Base-by-base conservation (phyloP, 345 rosid genomes). In the Clarkia xantiana region DNA sequence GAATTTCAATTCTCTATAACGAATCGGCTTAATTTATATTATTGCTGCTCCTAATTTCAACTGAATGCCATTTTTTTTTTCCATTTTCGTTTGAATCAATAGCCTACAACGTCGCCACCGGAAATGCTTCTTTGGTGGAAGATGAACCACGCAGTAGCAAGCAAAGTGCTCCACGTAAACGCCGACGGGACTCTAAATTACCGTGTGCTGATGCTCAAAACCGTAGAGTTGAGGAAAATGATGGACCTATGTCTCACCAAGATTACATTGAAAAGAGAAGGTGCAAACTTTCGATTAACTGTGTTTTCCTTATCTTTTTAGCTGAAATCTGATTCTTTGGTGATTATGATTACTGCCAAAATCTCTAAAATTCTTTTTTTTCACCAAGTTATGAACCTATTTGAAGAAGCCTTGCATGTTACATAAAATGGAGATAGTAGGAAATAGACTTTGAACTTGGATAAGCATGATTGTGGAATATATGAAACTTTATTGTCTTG, bases 81-180 rank as follows among this genome's bases (percentile, higher is more conserved):
- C 38, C 45, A 15, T 34, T 18, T 41, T 40, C 10, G 6, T 14
- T 39, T 45, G 59, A 34, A 34, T 22, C 52, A 7, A 14, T 61
- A 79, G 86, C 81, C 15, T 82, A 82, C 57, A 75, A 82, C 58
- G 9, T 67, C 40, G 80, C 69, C 50, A 71, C 84, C 41, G 86
- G 91, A 25, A 72, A 71, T 54, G 73, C 74, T 59, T 50, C 79
- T 25, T 52, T 51, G 4, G 53, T 15, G 34, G 70, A 76, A 13
- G 64, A 56, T 11, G 69, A 51, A 36, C 54, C 63, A 43, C 52
- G 40, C 14, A 36, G 19, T 11, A 55, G 25, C 15, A 63, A 52
- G 52, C 53, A 55, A 36, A 62, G 19, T 56, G 19, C 56, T 34
- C 15, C 42, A 17, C 51, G 16, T 11, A 72, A 69, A 57, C 78